Conservation (phyloP, 148 eudicot genomes). For the Amaranthus hypochondriacus region DNA sequence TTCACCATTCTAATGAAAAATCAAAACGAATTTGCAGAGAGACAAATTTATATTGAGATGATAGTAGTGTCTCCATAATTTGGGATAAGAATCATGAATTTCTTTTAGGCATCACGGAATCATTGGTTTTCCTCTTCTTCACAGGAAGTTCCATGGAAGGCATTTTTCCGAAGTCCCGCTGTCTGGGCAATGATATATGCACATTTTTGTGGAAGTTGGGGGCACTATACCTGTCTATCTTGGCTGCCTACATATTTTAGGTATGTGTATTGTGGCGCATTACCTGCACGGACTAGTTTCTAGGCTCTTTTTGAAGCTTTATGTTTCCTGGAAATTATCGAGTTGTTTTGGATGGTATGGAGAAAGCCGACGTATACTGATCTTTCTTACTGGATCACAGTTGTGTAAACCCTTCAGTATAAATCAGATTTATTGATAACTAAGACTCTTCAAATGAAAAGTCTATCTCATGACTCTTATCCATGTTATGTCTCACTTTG, state of each 20-base stretch:
- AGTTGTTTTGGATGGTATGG: neutral
- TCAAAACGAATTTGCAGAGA: too few species aligned
- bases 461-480: neutral
- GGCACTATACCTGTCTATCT: conserved; percentile 88
- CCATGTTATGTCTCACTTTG: conserved; percentile 3
- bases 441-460: neutral
- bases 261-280: conserved; percentile 30
- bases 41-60: too few species aligned
- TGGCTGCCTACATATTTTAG: conserved; percentile 99
- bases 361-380: neutral
- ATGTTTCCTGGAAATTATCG: neutral
- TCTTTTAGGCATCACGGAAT: neutral
- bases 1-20: too few species aligned
- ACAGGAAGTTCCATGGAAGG: conserved; percentile 90
- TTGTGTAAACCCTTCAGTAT: neutral
- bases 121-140: neutral
- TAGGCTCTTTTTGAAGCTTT: neutral
- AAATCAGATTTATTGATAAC: neutral
- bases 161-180: conserved; percentile 75
- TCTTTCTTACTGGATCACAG: neutral
- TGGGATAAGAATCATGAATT: neutral
- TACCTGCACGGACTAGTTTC: neutral
- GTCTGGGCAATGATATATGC: conserved; percentile 99
- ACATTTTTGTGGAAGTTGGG: conserved; percentile 99
- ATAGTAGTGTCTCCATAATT: neutral